phyloP scores from a whole-genome alignment of 2,329 filamentous ascomycete species.

The Fusarium proliferatum region DNA sequence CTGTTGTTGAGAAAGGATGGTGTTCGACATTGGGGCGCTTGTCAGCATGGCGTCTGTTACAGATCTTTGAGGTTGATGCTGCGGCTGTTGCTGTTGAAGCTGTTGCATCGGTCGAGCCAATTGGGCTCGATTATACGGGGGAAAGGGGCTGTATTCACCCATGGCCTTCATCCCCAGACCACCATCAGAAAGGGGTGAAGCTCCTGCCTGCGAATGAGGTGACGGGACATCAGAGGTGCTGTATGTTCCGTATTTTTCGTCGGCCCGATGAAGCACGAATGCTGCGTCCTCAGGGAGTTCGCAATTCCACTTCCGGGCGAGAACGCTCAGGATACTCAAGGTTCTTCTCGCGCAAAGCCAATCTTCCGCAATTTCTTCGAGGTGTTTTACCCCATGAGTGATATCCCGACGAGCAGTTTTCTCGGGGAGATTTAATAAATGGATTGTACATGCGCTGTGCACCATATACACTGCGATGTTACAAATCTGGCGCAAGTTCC shows the following conservation, averaged over 20 bases:
- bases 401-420: constrained; percentile 92
- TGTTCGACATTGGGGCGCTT: constrained; percentile 17
- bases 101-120: constrained; percentile 39
- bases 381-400: constrained; percentile 87
- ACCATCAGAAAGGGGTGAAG: constrained; percentile 48
- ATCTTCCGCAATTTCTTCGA: constrained; percentile 95
- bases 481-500: constrained; percentile 91
- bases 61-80: constrained; percentile 25
- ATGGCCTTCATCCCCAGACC: constrained; percentile 35
- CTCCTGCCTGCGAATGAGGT: constrained; percentile 53
- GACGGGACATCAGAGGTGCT: constrained; percentile 70
- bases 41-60: constrained; percentile 29
- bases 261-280: constrained; percentile 78
- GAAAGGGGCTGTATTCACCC: constrained; percentile 51
- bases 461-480: constrained; percentile 97
- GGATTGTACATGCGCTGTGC: constrained; percentile 94
- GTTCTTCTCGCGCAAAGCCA: constrained; percentile 92
- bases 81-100: constrained; percentile 8
- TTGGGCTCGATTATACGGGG: constrained; percentile 47
- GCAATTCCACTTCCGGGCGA: constrained; percentile 90
- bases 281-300: constrained; percentile 86
- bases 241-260: constrained; percentile 82
- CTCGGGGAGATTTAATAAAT: constrained; percentile 91
- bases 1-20: constrained; percentile 29
- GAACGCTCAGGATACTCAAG: constrained; percentile 83